Conservation (phyloP, 2,329 filamentous ascomycete species). For the Kalaharituber pfeilii region DNA sequence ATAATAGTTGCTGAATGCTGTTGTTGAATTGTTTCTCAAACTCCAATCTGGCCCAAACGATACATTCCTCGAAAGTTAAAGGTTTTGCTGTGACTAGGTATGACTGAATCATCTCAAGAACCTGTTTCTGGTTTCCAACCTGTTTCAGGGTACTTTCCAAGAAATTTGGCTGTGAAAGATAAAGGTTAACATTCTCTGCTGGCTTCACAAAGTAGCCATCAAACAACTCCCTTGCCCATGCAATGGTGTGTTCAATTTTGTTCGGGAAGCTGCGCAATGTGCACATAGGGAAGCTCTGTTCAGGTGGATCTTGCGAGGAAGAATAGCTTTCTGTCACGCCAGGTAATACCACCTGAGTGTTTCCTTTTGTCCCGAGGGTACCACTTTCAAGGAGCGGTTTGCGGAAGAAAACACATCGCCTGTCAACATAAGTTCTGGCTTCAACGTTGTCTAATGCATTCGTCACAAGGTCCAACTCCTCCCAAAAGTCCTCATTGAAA, state of each 20-base stretch:
- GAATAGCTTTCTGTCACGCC: conserved; percentile 92
- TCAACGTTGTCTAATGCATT: conserved; percentile 97
- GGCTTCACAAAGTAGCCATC: conserved; percentile 87
- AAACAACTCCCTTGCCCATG: conserved; percentile 92
- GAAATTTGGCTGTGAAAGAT: conserved; percentile 81
- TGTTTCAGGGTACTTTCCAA: conserved; percentile 75
- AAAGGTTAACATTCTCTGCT: conserved; percentile 84
- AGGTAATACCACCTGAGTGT: conserved; percentile 89
- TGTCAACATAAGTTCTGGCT: conserved; percentile 87
- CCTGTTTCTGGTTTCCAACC: conserved; percentile 86
- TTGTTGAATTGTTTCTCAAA: conserved; percentile 98
- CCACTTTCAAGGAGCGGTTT: conserved; percentile 93
- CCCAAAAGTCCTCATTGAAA: conserved; percentile 91
- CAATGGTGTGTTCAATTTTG: conserved; percentile 95
- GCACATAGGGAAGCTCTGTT: conserved; percentile 99
- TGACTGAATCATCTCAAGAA: conserved; percentile 73
- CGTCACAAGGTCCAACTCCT: conserved; percentile 70
- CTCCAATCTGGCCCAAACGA: conserved; percentile 80
- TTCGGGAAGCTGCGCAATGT: conserved; percentile 95
- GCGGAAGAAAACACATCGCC: conserved; percentile 93
- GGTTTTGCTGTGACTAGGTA: conserved; percentile 86
- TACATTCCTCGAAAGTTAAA: conserved; percentile 83
- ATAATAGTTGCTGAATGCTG: conserved; percentile 82
- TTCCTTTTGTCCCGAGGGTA: conserved; percentile 96
- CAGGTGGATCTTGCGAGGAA: conserved; percentile 86